Base-by-base conservation (phyloP, 2,329 filamentous ascomycete genomes). In the Colletotrichum camelliae region DNA sequence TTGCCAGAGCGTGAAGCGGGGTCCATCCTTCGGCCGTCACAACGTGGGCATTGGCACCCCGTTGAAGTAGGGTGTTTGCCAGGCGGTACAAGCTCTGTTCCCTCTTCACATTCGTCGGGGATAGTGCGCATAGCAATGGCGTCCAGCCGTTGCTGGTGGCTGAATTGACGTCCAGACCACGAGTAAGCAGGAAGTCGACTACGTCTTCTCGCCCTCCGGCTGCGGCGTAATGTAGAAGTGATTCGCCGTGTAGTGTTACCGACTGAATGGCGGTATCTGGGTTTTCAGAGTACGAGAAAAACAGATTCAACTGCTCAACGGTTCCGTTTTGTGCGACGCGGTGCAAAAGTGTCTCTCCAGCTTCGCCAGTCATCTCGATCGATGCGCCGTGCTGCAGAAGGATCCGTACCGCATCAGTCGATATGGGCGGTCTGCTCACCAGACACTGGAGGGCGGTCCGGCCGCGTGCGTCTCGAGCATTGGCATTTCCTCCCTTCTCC, bases 21-120 rank as follows among this genome's bases (percentile, higher is more conserved):
- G 74, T 74, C 74, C 74, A 77, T 68, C 67, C 71, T 31, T 77
- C 74, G 61, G 65, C 71, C 71, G 71, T 77, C 66, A 77, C 74
- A 60, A 67, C 66, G 18, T 43, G 35, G 35, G 71, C 35, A 64
- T 70, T 37, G 31, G 71, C 71, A 37, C 74, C 74, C 48, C 55
- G 60, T 35, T 60, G 24, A 33, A 77, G 75, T 24, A 72, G 67
- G 31, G 21, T 60, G 21, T 67, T 61, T 39, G 33, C 55, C 33
- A 75, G 55, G 62, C 71, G 62, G 27, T 70, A 57, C 16, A 39
- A 39, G 48, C 7, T 67, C 66, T 62, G 43, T 12, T 6, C 55
- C 62, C 55, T 62, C 72, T 77, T 70, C 15, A 27, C 18, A 27
- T 37, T 39, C 18, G 71, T 61, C 31, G 71, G 75, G 60, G 75